A percentile compares a stretch with the other conserved stretches of the same genome.
Evolutionary conservation across 2,329 filamentous ascomycete species (phyloP).

Genomic region (Cytospora mali): DNA sequence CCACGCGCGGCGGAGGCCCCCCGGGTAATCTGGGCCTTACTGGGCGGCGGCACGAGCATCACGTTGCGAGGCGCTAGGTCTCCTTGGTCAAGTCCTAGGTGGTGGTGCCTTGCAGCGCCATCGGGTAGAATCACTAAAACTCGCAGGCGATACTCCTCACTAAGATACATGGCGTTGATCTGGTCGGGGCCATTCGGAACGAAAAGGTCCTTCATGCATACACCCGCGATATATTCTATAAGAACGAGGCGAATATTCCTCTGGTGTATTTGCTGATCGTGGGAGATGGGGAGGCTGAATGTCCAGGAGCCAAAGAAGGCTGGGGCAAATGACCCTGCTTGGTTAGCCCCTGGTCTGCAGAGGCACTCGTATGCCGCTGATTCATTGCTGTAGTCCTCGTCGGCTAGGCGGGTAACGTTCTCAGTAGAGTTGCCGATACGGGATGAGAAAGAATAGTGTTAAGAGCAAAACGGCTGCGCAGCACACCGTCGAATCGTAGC

Average conservation of each 20-base stretch:
- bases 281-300: slow-evolving; percentile 7
- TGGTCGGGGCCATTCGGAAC: not conserved
- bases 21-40: not conserved
- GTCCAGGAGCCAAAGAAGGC: slow-evolving; percentile 10
- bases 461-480: no score
- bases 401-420: not conserved
- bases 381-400: slow-evolving; percentile 2
- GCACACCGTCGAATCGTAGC: no score
- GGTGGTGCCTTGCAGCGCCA: slow-evolving; percentile 2
- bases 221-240: slow-evolving; percentile 2
- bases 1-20: slow-evolving; percentile 6
- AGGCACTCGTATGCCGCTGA: slow-evolving; percentile 13
- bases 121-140: slow-evolving; percentile 5
- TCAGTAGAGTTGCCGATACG: not conserved
- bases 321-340: slow-evolving; percentile 9
- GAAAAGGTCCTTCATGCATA: slow-evolving; percentile 11
- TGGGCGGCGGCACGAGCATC: slow-evolving; percentile 9
- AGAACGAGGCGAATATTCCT: slow-evolving; percentile 8
- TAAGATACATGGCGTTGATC: slow-evolving; percentile 3
- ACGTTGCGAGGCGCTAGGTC: slow-evolving; percentile 11
- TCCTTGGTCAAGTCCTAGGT: not conserved
- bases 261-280: not conserved
- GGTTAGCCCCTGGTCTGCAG: not conserved
- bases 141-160: slow-evolving; percentile 4
- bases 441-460: not conserved